Evolutionary conservation across 257 asterid species (phyloP), one percentile per base, ranked within the genome.

Genomic region (Capsicum pubescens): DNA sequence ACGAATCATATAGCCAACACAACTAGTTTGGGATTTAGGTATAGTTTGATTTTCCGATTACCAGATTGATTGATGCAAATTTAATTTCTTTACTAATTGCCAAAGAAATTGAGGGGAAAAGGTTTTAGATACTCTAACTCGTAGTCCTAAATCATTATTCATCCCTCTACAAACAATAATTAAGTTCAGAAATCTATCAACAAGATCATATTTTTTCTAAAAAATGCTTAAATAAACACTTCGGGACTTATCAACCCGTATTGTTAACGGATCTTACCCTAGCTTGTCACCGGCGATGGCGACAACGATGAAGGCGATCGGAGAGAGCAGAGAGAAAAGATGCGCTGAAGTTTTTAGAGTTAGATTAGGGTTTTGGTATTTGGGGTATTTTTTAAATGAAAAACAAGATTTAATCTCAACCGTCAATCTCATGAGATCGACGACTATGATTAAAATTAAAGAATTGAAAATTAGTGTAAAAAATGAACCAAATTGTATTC

Each of bases 251-350:
- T 78, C 79, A 74, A 54, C 82, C 67, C 39, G 74, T 67, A 80
- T 15, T 14, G 80, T 14, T 63, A 79, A 83, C 66, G 57, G 26
- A 82, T 50, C 90, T 90, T 85, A 93, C 94, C 91, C 85, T 26
- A 26, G 32, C 32, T 26, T 26, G 32, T 26, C 32, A 26, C 32
- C 32, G 32, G 32, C 32, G 1, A 26, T 26, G 1, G 32, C 32
- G 32, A 26, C 32, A 26, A 26, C 1, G 32, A 26, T 26, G 32
- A 26, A 26, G 32, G 32, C 1, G 32, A 26, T 1, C 32, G 32
- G 32, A 26, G 32, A 26, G 32, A 26, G 32, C 1, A 26, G 32
- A 26, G 1, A 26, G 32, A 26, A 26, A 26, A 26, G 32, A 26
- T 26, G 32, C 1, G 32, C 32, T 26, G 32, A 26, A 0, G 32